These are phyloP conservation scores for Nephromyces sp. DNA, from an alignment of 169 alveolate species.

Conservation along the genomic window DNA sequence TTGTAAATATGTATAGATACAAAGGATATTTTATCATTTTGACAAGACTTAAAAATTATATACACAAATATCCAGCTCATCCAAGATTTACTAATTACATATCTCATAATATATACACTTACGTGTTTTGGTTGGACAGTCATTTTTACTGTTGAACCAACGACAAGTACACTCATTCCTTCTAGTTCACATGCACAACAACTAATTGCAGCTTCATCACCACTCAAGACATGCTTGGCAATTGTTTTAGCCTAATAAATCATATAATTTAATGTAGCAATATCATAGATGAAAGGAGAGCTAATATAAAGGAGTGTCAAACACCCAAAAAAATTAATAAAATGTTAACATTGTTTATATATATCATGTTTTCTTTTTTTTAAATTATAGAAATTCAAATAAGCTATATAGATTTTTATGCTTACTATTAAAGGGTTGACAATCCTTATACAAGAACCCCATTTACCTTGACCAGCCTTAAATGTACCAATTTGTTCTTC, in stretches of 20 bases:
- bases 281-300: not conserved
- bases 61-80: not conserved
- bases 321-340: not conserved
- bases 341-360: too few species aligned
- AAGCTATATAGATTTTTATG: too few species aligned
- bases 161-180: conserved; percentile 71
- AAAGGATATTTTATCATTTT: not conserved
- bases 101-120: conserved; percentile 3
- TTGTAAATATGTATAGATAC: not conserved
- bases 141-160: conserved; percentile 84
- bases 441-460: conserved; percentile 86
- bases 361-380: too few species aligned
- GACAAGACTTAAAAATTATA: not conserved
- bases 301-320: not conserved
- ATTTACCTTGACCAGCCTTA: conserved; percentile 83
- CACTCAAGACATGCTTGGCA: conserved; percentile 74
- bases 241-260: conserved; percentile 44
- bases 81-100: not conserved
- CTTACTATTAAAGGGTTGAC: conserved; percentile 58
- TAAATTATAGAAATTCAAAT: too few species aligned
- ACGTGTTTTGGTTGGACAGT: conserved; percentile 35
- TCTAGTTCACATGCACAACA: conserved; percentile 73
- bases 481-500: conserved; percentile 66
- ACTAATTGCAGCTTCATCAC: conserved; percentile 87
- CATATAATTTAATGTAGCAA: not conserved